These are phyloP conservation scores for Termitomyces sp. DNA, from an alignment of 768 basidiomycete genomes.

Conservation along the genomic window DNA sequence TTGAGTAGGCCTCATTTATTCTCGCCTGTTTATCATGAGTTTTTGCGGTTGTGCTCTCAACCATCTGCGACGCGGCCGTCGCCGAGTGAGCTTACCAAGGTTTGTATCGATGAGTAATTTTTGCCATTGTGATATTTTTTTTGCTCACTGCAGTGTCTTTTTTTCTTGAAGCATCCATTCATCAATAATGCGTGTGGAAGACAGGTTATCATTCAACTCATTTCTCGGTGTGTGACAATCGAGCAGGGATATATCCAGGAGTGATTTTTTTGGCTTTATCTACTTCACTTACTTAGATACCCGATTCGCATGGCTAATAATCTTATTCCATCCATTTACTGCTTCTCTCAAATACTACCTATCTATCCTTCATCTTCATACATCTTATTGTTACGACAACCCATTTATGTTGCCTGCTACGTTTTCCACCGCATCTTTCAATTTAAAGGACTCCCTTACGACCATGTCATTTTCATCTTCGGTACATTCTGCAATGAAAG, in stretches of 20 bases:
- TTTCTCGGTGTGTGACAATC: constrained; percentile 61
- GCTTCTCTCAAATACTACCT: background rate
- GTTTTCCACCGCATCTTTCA: constrained; percentile 68
- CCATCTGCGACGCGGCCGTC: constrained; percentile 50
- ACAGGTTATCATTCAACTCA: constrained; percentile 57
- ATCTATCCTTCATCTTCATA: constrained; percentile 14
- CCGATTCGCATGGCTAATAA: background rate
- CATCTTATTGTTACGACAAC: constrained; percentile 19
- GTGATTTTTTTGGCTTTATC: background rate
- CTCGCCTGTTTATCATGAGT: constrained; percentile 68
- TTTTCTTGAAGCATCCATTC: constrained; percentile 46
- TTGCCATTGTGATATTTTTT: background rate
- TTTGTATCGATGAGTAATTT: constrained; percentile 24
- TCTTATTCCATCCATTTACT: background rate
- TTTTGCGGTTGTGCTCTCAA: constrained; percentile 61
- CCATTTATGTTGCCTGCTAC: constrained; percentile 61
- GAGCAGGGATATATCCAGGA: constrained; percentile 34
- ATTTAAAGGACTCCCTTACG: constrained; percentile 56
- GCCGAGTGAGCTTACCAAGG: constrained; percentile 53
- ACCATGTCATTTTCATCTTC: constrained; percentile 88
- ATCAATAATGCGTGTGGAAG: constrained; percentile 66
- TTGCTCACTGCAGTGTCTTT: background rate
- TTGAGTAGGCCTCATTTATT: constrained; percentile 52
- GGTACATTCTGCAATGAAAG: constrained; percentile 81
- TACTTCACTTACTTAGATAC: constrained; percentile 5